phyloP scores from a whole-genome alignment of 768 basidiomycete genomes.

The Xerocomellus amylosporus region DNA sequence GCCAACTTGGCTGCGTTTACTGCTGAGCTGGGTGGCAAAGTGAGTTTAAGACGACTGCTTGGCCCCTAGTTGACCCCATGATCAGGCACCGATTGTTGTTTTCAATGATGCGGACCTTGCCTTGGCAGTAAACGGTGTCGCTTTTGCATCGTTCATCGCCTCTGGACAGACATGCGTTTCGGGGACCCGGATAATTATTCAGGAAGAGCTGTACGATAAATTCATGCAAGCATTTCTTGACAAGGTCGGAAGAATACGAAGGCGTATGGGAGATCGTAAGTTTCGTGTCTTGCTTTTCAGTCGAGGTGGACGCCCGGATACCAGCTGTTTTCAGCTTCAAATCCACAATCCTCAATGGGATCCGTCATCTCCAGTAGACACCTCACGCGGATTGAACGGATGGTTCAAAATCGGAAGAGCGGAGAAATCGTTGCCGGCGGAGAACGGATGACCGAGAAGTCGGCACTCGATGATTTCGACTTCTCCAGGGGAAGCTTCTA shows the following conservation, averaged over 20 bases:
- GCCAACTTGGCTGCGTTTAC: conserved; percentile 71
- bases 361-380: conserved; percentile 69
- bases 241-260: conserved; percentile 60
- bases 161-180: conserved; percentile 93
- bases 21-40: conserved; percentile 87
- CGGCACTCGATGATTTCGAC: conserved; percentile 67
- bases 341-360: conserved; percentile 74
- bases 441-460: conserved; percentile 56
- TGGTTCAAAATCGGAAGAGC: conserved; percentile 46
- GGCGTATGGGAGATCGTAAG: conserved; percentile 78
- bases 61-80: neutral
- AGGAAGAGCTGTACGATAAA: conserved; percentile 62
- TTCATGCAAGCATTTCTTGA: conserved; percentile 62
- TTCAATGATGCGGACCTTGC: conserved; percentile 75
- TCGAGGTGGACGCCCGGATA: neutral
- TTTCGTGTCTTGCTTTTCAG: conserved; percentile 9
- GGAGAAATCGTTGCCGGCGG: conserved; percentile 64
- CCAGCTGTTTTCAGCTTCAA: conserved; percentile 48
- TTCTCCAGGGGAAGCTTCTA: conserved; percentile 73
- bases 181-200: conserved; percentile 78
- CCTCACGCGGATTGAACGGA: conserved; percentile 59
- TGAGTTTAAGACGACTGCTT: conserved; percentile 19
- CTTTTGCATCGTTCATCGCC: conserved; percentile 82
- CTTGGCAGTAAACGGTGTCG: conserved; percentile 77
- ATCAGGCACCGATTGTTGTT: conserved; percentile 73